Evolutionary conservation across 2,329 filamentous ascomycete genomes (phyloP).

Genomic region (Trichoderma brevicompactum): DNA sequence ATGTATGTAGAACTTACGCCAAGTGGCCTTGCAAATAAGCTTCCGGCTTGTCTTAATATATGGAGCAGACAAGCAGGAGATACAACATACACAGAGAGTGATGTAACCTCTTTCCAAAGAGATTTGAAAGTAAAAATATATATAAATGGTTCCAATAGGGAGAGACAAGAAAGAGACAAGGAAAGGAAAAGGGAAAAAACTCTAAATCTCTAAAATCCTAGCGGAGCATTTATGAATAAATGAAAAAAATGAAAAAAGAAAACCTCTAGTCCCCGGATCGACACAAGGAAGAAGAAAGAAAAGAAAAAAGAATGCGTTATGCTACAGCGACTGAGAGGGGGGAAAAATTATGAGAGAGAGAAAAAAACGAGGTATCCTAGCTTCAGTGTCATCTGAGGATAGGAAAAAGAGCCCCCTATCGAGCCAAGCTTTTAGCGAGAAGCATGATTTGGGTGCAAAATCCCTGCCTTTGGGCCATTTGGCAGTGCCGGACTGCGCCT

Average conservation of each 20-base stretch:
- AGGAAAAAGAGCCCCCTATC: slow-evolving; percentile 14
- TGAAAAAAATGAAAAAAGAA: background rate
- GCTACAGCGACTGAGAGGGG: background rate
- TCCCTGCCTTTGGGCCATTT: slow-evolving; percentile 11
- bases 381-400: too few relatives aligned
- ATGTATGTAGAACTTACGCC: slow-evolving; percentile 2
- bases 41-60: background rate
- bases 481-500: slow-evolving; percentile 34
- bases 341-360: background rate
- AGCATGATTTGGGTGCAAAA: background rate
- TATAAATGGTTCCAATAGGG: background rate
- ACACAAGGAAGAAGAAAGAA: background rate
- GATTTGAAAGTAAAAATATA: slow-evolving; percentile 1
- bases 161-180: slow-evolving; percentile 16
- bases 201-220: slow-evolving; percentile 3
- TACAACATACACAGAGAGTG: background rate
- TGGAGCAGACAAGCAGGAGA: background rate
- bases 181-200: background rate
- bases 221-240: slow-evolving; percentile 7
- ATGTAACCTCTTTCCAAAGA: background rate
- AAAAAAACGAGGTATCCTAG: background rate
- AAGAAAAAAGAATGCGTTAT: background rate
- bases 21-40: background rate
- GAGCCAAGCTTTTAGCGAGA: background rate
- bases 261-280: background rate